Percentiles rank a stretch among this genome's conserved stretches.
phyloP scores from a whole-genome alignment of 2,329 filamentous ascomycete species.

The Helotiales sp. region DNA sequence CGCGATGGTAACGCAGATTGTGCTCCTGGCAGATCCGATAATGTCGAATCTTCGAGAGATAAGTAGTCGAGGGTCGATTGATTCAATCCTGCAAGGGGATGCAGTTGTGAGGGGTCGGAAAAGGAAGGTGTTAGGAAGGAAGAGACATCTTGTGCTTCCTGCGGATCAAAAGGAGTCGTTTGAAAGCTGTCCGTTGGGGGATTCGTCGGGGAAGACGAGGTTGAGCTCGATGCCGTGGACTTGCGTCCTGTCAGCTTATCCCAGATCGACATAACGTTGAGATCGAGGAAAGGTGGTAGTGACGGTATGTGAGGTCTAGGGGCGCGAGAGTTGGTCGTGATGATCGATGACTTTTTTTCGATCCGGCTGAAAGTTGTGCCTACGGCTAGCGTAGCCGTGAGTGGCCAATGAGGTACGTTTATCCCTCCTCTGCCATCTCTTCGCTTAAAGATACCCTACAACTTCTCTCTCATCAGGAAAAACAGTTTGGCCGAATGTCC shows the following conservation, averaged over 20 bases:
- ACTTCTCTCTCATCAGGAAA: too few relatives aligned
- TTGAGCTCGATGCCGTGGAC: constrained; percentile 33
- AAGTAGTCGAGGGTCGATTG: constrained; percentile 94
- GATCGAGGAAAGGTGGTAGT: background rate
- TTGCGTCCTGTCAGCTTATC: constrained; percentile 40
- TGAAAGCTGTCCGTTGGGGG: constrained; percentile 44
- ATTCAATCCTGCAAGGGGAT: constrained; percentile 91
- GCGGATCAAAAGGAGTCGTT: constrained; percentile 66
- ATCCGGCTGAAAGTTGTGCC: too few relatives aligned
- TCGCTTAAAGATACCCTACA: too few relatives aligned
- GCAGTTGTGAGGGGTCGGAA: constrained; percentile 83
- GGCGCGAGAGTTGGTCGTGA: background rate
- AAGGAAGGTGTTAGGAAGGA: constrained; percentile 81
- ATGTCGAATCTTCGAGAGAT: constrained; percentile 84
- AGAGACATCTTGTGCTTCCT: constrained; percentile 75
- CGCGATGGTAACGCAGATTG: constrained; percentile 89
- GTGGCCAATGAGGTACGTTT: too few relatives aligned
- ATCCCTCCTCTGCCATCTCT: too few relatives aligned
- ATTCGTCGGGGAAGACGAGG: constrained; percentile 20
- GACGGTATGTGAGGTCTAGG: background rate
- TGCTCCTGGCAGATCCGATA: constrained; percentile 82
- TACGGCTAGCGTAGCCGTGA: too few relatives aligned
- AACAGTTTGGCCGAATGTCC: too few relatives aligned
- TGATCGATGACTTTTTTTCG: constrained; percentile 3
- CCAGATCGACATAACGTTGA: constrained; percentile 38